Evolutionary conservation across 345 rosid genomes (phyloP).

Genomic region (Euphorbia lathyris): DNA sequence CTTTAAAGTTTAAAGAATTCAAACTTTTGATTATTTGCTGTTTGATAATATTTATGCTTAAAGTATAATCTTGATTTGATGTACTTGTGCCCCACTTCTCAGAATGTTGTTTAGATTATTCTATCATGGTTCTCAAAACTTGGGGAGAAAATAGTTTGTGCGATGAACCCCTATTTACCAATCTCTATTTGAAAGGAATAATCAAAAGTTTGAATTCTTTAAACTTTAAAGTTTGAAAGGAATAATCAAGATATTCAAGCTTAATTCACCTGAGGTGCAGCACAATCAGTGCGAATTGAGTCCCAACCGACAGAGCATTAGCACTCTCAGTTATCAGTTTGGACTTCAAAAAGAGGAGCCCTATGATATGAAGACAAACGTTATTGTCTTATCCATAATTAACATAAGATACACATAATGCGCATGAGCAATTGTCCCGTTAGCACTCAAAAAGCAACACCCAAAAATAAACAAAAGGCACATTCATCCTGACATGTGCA

Average conservation of each 20-base stretch:
- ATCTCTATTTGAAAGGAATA: not conserved
- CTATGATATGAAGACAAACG: slow-evolving; percentile 34
- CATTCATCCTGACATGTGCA: not conserved
- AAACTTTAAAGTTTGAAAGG: too few species aligned
- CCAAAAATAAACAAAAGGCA: not conserved
- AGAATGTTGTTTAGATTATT: not conserved
- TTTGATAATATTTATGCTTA: not conserved
- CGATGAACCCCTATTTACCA: not conserved
- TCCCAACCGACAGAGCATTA: slow-evolving; percentile 81
- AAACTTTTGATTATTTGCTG: too few species aligned
- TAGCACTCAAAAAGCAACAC: not conserved
- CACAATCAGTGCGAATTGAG: slow-evolving; percentile 84
- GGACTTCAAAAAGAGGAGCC: slow-evolving; percentile 91
- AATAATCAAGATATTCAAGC: not conserved
- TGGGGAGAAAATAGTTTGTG: not conserved
- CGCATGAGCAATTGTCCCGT: not conserved
- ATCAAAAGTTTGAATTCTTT: too few species aligned
- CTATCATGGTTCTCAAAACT: not conserved
- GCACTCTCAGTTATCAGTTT: slow-evolving; percentile 93
- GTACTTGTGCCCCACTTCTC: not conserved
- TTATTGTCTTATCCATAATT: too few species aligned
- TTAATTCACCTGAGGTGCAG: slow-evolving; percentile 72
- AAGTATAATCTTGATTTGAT: not conserved
- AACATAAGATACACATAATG: not conserved
- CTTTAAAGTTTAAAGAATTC: too few species aligned